Base-by-base conservation (phyloP, 2,329 filamentous ascomycete genomes). In the Pestalotiopsis sp. region DNA sequence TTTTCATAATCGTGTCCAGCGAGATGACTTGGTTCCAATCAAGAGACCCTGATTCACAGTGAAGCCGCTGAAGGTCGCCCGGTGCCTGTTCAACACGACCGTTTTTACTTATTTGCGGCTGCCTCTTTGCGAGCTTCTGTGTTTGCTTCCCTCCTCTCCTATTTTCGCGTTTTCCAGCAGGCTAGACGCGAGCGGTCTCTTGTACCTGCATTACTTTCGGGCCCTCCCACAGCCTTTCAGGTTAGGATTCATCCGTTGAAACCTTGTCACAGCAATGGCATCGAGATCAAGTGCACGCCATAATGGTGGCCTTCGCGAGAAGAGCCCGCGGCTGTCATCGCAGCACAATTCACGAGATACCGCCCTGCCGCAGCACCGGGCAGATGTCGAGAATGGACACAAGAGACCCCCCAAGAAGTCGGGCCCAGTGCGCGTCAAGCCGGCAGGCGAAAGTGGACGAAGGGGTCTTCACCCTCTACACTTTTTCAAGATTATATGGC, bases 381-480 rank as follows among this genome's bases (percentile, higher is more conserved):
- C 58, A 27, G 69, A 70, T 49, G 61, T 70, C 59, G 36, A 63
- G 66, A 52, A 67, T 45, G 57, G 57, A n/a, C 45, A 27, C 27
- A 9, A 38, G n/a, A 27, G 57, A 23, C 7, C 4, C 13, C 67
- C 69, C 6, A 69, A 69, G 69, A 67, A 67, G 36, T 72, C 66
- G 41, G 71, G 71, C 39, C 49, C 72, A 20, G 45, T 79, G n/a
- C 72, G 71, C 23, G 74, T 84, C 64, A 80, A 77, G 69, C 68
- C 75, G 12, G 75, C 76, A 7, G 92, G 91, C 70, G 91, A 94
- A 80, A 93, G 90, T 77, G 91, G 91, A 49, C 86, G 92, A 49
- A 81, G 77, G 4, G 91, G 92, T 61, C 78, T 94, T 70, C 85
- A 94, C 73, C 90, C 90, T 0, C 66, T 86, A 58, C 84, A 89